Evolutionary conservation across 2,329 filamentous ascomycete genomes (phyloP), one percentile per base, ranked within the genome.

Genomic region (Lomentospora prolificans): DNA sequence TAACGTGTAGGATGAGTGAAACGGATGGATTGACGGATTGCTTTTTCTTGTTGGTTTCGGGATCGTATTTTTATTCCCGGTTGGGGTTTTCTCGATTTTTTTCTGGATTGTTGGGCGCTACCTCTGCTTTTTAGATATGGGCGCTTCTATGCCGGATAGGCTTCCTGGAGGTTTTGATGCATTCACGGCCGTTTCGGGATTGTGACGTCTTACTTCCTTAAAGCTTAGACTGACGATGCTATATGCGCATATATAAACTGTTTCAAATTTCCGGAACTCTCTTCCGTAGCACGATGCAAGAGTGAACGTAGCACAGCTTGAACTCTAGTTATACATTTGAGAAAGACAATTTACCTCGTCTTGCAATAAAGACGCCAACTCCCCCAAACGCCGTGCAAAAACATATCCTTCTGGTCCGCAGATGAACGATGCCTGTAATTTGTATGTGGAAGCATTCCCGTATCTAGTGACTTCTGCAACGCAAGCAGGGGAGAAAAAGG

Each of bases 381-480:
- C n/a, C n/a, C n/a, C n/a, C 50, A n/a, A 33, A 51, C 50, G 27
- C 50, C 50, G 30, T 22, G 44, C 44, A 51, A 51, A 41, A 41
- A 17, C 14, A 17, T 17, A 41, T 17, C n/a, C n/a, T 41, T 41
- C 36, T 17, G 36, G n/a, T 41, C 14, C 19, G 19, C 36, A 19
- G n/a, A 41, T 41, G 36, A 14, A 41, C 2, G n/a, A 41, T 41
- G 19, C n/a, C 36, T 17, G n/a, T n/a, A n/a, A n/a, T n/a, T n/a
- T n/a, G n/a, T n/a, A n/a, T n/a, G n/a, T n/a, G n/a, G n/a, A n/a
- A n/a, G n/a, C n/a, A n/a, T n/a, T n/a, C n/a, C n/a, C n/a, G n/a
- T n/a, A n/a, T n/a, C n/a, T n/a, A n/a, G n/a, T n/a, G n/a, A n/a
- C n/a, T n/a, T n/a, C n/a, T n/a, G n/a, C n/a, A n/a, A n/a, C n/a